Base-by-base conservation (phyloP, 768 basidiomycete genomes). In the Lentinula boryana region DNA sequence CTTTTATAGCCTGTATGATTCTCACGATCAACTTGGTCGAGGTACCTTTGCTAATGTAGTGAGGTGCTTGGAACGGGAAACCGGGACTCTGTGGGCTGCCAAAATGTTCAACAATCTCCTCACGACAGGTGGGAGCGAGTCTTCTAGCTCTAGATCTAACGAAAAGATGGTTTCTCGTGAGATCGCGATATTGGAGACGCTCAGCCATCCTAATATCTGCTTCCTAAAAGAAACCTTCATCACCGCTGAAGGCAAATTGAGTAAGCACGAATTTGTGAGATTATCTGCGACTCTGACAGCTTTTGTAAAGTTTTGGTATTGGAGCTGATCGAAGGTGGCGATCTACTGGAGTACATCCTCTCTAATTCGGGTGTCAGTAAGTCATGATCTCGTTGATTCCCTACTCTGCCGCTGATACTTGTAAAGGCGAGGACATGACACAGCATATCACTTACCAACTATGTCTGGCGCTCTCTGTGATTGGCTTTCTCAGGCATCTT, bases 1-100 rank as follows among this genome's bases (percentile, higher is more conserved):
- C 3, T 71, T 92, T 9, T 83, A 87, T 68, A 81, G 81, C 1
- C 74, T 77, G 58, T 92, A 92, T 69, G 89, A 91, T 63, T 67
- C 91, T 41, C 76, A 79, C 35, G 70, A 76, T 55, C 87, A 91
- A 70, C 83, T 98, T 3, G 96, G 96, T 57, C 88, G 87, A 66
- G 96, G 96, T 8, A 87, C 92, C 2, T 98, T 97, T 69, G 96
- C 94, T 4, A 88, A 88, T 9, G 96, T 98, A 18, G 83, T 87
- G 76, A 91, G 89, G 70, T 94, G 91, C 1, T 77, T 95, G 49
- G 81, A 85, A 65, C 83, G 86, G 9, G 71, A 73, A 21, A 88
- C 87, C 10, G 93, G 93, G 10, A 74, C 82, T 60, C 85, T 85
- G 80, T 87, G 83, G 63, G 96, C 96, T 0, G 85, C 95, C 71